A percentile compares a stretch with the other conserved stretches of the same genome.
These are phyloP conservation scores for Auxenochlorella pyrenoidosa DNA, from an alignment of 139 green algal genomes.

Conservation along the genomic window DNA sequence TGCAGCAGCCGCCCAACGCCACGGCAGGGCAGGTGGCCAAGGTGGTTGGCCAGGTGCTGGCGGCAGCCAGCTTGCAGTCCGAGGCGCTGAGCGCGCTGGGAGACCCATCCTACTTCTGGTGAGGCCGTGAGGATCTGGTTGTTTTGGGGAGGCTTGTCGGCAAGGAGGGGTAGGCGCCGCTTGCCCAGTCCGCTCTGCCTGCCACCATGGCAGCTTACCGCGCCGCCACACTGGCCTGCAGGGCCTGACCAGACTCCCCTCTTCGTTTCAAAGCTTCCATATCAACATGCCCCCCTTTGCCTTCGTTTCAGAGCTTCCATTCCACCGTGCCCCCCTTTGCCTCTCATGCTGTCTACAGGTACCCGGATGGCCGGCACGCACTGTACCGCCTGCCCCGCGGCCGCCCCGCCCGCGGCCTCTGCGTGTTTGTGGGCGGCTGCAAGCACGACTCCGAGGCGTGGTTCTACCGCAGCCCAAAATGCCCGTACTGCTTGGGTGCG, in stretches of 20 bases:
- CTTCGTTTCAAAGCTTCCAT: not conserved
- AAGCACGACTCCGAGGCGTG: slow-evolving; percentile 5
- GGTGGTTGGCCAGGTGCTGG: not conserved
- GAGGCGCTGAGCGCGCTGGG: not conserved
- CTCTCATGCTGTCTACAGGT: not conserved
- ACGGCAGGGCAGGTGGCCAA: slow-evolving; percentile 7
- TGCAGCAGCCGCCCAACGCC: not conserved
- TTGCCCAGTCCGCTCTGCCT: too few species aligned
- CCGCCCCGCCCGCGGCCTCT: not conserved
- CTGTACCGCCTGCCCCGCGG: not conserved
- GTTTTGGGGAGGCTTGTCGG: too few species aligned
- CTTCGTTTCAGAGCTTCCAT: not conserved
- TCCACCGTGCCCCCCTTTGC: too few species aligned
- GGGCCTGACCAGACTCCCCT: too few species aligned
- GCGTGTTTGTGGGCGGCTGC: slow-evolving; percentile 16
- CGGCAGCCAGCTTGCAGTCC: not conserved
- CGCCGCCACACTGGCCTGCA: too few species aligned
- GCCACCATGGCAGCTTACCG: too few species aligned
- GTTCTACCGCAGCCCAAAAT: slow-evolving; percentile 14
- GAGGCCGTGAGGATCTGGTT: not conserved
- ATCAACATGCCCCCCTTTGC: too few species aligned
- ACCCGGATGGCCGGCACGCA: not conserved
- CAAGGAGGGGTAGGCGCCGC: too few species aligned
- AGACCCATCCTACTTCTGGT: not conserved
- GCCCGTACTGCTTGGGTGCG: not conserved